phyloP scores from a whole-genome alignment of 768 basidiomycete genomes.

The Leccinum subgranulosum region DNA sequence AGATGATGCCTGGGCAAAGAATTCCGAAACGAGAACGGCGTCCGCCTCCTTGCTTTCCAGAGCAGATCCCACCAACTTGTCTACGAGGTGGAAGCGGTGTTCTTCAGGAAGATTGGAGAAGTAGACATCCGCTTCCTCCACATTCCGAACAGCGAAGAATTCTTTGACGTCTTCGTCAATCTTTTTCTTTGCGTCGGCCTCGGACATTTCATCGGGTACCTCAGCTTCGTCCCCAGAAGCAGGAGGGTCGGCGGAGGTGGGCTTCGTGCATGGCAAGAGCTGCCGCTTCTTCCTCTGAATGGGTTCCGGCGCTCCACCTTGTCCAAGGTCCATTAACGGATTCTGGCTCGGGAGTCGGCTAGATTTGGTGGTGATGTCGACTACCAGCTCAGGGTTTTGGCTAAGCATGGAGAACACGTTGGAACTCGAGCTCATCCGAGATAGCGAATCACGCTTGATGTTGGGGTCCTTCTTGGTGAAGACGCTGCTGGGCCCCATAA shows the following conservation, averaged over 20 bases:
- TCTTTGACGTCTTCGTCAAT: conserved; percentile 83
- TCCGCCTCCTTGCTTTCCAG: conserved; percentile 82
- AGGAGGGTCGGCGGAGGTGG: conserved; percentile 28
- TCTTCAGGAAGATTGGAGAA: conserved; percentile 69
- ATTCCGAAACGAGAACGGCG: conserved; percentile 70
- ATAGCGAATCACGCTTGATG: conserved; percentile 43
- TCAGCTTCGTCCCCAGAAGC: conserved; percentile 32
- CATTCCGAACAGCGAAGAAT: conserved; percentile 78
- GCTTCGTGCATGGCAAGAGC: neutral
- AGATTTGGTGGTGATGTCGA: conserved; percentile 29
- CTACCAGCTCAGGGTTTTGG: too few relatives aligned
- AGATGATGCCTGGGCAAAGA: conserved; percentile 62
- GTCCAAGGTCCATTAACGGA: neutral
- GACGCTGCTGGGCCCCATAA: conserved; percentile 82
- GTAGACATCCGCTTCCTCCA: conserved; percentile 87
- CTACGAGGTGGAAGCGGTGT: conserved; percentile 64
- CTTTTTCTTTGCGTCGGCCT: conserved; percentile 63
- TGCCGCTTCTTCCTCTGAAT: neutral
- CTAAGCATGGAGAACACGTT: too few relatives aligned
- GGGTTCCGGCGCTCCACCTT: conserved; percentile 37
- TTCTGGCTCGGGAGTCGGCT: conserved; percentile 49
- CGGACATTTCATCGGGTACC: conserved; percentile 28
- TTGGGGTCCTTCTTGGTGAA: conserved; percentile 67
- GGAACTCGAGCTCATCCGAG: too few relatives aligned
- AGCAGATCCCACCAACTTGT: conserved; percentile 69